Percentiles rank a stretch among this genome's conserved stretches.
Conservation (phyloP, 805 yeast species). For the Yamadazyma sp. region DNA sequence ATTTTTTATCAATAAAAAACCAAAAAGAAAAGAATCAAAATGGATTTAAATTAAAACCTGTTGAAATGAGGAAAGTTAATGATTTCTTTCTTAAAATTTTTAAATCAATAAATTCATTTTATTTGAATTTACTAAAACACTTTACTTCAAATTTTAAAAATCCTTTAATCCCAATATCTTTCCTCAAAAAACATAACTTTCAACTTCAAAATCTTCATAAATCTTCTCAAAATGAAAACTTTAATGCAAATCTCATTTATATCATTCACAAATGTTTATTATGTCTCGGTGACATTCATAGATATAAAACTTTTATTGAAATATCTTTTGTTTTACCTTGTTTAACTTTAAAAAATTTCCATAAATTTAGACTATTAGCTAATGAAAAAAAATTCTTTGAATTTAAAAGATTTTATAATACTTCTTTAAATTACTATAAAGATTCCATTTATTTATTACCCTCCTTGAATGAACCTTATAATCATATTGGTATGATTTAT, state of each 20-base stretch:
- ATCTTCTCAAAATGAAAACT: conserved; percentile 12
- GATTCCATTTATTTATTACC: conserved; percentile 58
- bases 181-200: conserved; percentile 26
- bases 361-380: conserved; percentile 29
- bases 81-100: conserved; percentile 49
- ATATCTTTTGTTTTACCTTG: conserved; percentile 40
- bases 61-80: conserved; percentile 57
- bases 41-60: conserved; percentile 32
- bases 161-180: conserved; percentile 31
- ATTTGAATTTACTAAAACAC: conserved; percentile 38
- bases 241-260: conserved; percentile 35
- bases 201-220: conserved; percentile 15
- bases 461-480: conserved; percentile 64
- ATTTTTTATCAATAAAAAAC: too few relatives aligned
- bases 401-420: conserved; percentile 21
- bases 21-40: conserved; percentile 10
- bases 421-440: conserved; percentile 38
- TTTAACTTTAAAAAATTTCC: conserved; percentile 24
- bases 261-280: conserved; percentile 48
- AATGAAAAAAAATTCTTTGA: conserved; percentile 37
- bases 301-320: conserved; percentile 53
- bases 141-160: conserved; percentile 36
- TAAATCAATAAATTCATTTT: conserved; percentile 47
- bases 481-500: conserved; percentile 51
- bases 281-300: conserved; percentile 55